These are phyloP conservation scores for Macaranga tanarius DNA, from an alignment of 441 rosid species.

Conservation along the genomic window DNA sequence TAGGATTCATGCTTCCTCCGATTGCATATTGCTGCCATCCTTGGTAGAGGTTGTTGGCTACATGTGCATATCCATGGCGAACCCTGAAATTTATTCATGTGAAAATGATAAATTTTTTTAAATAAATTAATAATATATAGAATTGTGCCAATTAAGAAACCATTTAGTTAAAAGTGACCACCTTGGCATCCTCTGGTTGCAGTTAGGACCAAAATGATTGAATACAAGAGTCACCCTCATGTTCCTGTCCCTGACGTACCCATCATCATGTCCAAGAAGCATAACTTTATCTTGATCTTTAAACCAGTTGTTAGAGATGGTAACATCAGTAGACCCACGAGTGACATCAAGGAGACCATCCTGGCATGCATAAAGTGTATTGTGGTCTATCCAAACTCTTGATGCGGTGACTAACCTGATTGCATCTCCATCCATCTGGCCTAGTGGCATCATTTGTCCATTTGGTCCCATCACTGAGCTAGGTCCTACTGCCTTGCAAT, in stretches of 20 bases:
- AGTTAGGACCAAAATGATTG: conserved; percentile 86
- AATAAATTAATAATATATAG: background rate
- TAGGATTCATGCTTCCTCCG: conserved; percentile 83
- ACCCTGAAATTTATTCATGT: conserved; percentile 37
- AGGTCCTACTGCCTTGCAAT: conserved; percentile 51
- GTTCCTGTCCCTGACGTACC: conserved; percentile 51
- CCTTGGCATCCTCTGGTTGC: conserved; percentile 93
- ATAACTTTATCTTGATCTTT: conserved; percentile 81
- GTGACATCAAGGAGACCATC: conserved; percentile 85
- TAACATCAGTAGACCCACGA: conserved; percentile 55
- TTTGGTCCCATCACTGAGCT: conserved; percentile 61
- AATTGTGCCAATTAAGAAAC: background rate
- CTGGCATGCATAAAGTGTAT: conserved; percentile 59
- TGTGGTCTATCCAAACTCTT: conserved; percentile 81
- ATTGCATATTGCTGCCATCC: conserved; percentile 87
- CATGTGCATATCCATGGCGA: conserved; percentile 74
- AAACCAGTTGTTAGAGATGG: conserved; percentile 85
- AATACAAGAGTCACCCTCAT: conserved; percentile 74
- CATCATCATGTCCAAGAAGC: conserved; percentile 83
- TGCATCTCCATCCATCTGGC: conserved; percentile 63
- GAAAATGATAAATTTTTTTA: background rate
- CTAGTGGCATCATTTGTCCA: conserved; percentile 38
- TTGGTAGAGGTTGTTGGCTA: conserved; percentile 65
- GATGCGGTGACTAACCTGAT: conserved; percentile 60
- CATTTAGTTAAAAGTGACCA: background rate